Percentiles rank a stretch among this genome's conserved stretches.
phyloP scores from a whole-genome alignment of 23 red algal species.

The Gracilaria domingensis region DNA sequence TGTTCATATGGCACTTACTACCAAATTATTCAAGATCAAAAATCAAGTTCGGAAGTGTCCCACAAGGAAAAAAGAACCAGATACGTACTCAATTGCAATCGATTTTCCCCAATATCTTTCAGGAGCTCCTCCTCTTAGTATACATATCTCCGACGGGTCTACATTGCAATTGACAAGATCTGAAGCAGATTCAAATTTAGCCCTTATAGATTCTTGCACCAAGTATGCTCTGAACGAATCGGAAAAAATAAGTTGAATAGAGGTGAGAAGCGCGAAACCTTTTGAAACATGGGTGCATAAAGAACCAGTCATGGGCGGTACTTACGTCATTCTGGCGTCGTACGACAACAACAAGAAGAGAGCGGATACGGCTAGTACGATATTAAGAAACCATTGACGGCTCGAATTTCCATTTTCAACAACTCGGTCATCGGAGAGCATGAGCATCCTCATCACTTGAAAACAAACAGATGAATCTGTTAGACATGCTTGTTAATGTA shows the following conservation, averaged over 20 bases:
- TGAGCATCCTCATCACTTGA: constrained; percentile 2
- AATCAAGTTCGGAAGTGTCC: no score
- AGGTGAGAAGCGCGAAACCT: no score
- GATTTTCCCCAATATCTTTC: constrained; percentile 32
- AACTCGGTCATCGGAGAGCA: not conserved
- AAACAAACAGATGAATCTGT: not conserved
- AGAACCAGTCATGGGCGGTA: no score
- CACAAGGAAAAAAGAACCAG: no score
- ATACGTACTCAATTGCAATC: constrained; percentile 2
- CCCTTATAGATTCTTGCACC: constrained; percentile 26
- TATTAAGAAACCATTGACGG: constrained; percentile 60
- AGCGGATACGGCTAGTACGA: constrained; percentile 21
- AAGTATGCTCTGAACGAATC: constrained; percentile 47
- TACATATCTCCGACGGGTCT: constrained; percentile 16
- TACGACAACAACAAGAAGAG: constrained; percentile 48
- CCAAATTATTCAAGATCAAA: no score
- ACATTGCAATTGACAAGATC: constrained; percentile 36
- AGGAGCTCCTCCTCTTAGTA: constrained; percentile 32
- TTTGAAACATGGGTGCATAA: no score
- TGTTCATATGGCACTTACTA: not conserved
- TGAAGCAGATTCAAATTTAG: not conserved
- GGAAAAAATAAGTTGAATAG: no score
- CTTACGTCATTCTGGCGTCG: constrained; percentile 54
- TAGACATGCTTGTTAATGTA: not conserved
- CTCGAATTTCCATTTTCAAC: constrained; percentile 2